These are phyloP conservation scores for Apiotrichum veenhuisii DNA, from an alignment of 1,284 basidiomycete species.

Conservation along the genomic window DNA sequence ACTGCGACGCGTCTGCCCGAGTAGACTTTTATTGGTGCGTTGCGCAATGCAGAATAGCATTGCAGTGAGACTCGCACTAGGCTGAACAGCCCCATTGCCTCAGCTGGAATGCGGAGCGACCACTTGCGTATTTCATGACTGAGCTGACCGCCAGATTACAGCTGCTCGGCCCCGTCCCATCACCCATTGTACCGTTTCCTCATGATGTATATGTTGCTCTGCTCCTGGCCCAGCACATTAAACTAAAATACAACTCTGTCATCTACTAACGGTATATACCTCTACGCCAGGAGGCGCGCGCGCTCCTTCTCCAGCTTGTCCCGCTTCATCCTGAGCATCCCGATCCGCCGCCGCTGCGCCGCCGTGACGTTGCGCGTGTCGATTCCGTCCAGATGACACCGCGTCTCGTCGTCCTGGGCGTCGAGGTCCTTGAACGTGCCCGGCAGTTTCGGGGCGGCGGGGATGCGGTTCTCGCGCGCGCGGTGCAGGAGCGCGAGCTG, in stretches of 20 bases:
- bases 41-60: no score
- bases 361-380: conserved; percentile 36
- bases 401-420: neutral
- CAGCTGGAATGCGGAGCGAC: no score
- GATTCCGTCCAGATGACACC: conserved; percentile 24
- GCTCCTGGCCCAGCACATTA: no score
- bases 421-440: conserved; percentile 9
- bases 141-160: no score
- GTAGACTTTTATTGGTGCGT: no score
- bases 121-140: no score
- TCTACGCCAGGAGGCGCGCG: conserved; percentile 21
- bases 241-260: no score
- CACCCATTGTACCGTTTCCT: neutral
- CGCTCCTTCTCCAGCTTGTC: conserved; percentile 43
- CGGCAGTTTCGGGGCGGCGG: neutral
- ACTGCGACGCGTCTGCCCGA: conserved; percentile 44
- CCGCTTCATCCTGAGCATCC: conserved; percentile 39
- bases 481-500: neutral
- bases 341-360: conserved; percentile 39
- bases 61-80: no score
- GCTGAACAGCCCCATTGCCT: no score
- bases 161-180: no score
- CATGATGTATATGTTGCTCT: neutral
- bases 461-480: neutral
- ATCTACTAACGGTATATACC: neutral